Evolutionary conservation across 2,329 filamentous ascomycete genomes (phyloP).

Genomic region (Calonectria fujianensis): DNA sequence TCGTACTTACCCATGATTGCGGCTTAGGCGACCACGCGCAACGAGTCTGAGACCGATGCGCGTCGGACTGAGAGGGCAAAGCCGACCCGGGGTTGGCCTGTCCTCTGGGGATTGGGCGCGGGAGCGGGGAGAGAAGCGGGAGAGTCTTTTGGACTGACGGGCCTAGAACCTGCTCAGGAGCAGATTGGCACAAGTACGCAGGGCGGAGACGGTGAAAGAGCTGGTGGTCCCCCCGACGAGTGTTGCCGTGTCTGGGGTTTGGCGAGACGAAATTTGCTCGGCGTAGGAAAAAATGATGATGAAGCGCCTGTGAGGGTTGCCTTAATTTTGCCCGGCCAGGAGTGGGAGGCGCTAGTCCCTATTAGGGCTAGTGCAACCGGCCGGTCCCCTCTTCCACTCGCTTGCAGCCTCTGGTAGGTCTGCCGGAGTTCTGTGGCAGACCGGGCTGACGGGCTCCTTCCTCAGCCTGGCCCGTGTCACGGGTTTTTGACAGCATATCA

Average conservation of each 20-base stretch:
- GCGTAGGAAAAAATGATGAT: conserved; percentile 62
- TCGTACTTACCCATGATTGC: conserved; percentile 77
- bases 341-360: conserved; percentile 65
- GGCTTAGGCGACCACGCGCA: conserved; percentile 69
- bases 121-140: conserved; percentile 42
- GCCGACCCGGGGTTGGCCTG: conserved; percentile 54
- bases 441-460: conserved; percentile 36
- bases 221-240: conserved; percentile 60
- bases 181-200: conserved; percentile 43
- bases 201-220: conserved; percentile 50
- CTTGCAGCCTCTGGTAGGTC: conserved; percentile 49
- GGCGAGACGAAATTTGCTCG: conserved; percentile 67
- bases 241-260: conserved; percentile 65
- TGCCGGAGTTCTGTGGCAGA: conserved; percentile 40
- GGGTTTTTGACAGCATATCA: conserved; percentile 37
- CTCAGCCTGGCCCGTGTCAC: conserved; percentile 37
- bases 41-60: conserved; percentile 65
- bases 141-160: conserved; percentile 24
- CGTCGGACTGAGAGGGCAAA: conserved; percentile 58
- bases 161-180: conserved; percentile 13
- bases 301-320: conserved; percentile 64
- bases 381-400: conserved; percentile 45
- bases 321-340: conserved; percentile 65
- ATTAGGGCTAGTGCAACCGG: conserved; percentile 46
- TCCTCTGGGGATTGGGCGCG: conserved; percentile 46